A percentile compares a stretch with the other conserved stretches of the same genome.
Evolutionary conservation across 257 asterid species (phyloP).

Genomic region (Verbascum thapsus): DNA sequence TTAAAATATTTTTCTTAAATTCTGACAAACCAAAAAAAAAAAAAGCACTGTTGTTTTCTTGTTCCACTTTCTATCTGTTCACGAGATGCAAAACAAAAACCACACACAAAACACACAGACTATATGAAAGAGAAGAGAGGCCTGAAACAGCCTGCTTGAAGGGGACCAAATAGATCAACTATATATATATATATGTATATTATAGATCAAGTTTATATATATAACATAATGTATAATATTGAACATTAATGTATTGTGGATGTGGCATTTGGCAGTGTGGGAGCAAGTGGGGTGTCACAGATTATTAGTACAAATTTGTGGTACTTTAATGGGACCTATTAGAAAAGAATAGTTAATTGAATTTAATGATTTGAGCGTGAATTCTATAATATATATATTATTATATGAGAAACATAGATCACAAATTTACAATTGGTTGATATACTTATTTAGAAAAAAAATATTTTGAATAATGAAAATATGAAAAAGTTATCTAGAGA

Average conservation of each 20-base stretch:
- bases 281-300: slow-evolving; percentile 32
- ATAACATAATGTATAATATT: no score
- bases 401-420: no score
- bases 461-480: no score
- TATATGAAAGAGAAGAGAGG: slow-evolving; percentile 1
- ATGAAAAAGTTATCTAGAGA: no score
- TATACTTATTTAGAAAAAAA: no score
- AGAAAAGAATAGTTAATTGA: no score
- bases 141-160: slow-evolving; percentile 51
- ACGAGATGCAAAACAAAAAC: slow-evolving; percentile 54
- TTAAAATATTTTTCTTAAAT: slow-evolving; percentile 21
- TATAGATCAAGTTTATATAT: no score
- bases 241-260: no score
- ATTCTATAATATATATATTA: no score
- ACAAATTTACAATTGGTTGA: no score
- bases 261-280: slow-evolving; percentile 30
- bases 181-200: no score
- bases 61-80: slow-evolving; percentile 47
- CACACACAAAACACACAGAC: slow-evolving; percentile 32
- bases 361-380: no score
- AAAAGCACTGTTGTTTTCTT: slow-evolving; percentile 19
- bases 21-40: slow-evolving; percentile 42
- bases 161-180: slow-evolving; percentile 47
- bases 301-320: slow-evolving; percentile 15
- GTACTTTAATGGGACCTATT: slow-evolving; percentile 4